Conservation (phyloP, 768 basidiomycete genomes). For the Trametes elegans region DNA sequence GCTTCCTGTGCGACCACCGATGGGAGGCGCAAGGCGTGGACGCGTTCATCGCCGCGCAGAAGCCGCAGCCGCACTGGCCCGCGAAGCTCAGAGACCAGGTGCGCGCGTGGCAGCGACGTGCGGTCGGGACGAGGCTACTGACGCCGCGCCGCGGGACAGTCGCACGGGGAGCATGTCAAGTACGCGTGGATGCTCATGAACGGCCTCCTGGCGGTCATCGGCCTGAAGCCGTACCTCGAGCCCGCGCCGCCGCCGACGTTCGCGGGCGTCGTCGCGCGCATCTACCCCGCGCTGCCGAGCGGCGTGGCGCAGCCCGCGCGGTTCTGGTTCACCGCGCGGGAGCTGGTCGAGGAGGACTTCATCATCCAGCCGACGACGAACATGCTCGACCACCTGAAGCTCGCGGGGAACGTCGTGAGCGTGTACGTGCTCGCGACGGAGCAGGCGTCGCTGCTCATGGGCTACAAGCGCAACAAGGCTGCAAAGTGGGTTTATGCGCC, state of each 20-base stretch:
- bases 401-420: conserved; percentile 11
- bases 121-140: too few relatives aligned
- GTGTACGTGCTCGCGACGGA: conserved; percentile 1
- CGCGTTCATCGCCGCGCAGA: neutral
- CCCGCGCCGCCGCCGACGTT: conserved; percentile 2
- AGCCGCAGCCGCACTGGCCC: conserved; percentile 3
- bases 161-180: neutral
- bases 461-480: conserved; percentile 4
- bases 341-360: conserved; percentile 12
- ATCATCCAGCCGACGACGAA: conserved; percentile 10
- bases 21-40: conserved; percentile 7
- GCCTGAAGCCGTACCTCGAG: neutral
- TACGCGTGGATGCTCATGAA: conserved; percentile 12
- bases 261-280: neutral
- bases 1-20: neutral
- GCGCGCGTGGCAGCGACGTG: too few relatives aligned
- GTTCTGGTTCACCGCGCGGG: conserved; percentile 11
- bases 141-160: neutral
- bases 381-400: conserved; percentile 14
- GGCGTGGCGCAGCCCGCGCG: neutral
- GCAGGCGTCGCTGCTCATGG: neutral
- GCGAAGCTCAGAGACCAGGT: conserved; percentile 8
- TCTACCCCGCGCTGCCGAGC: neutral
- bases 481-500: neutral
- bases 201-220: conserved; percentile 7